Base-by-base conservation (phyloP, 805 yeast species). In the Yamadazyma sp. region DNA sequence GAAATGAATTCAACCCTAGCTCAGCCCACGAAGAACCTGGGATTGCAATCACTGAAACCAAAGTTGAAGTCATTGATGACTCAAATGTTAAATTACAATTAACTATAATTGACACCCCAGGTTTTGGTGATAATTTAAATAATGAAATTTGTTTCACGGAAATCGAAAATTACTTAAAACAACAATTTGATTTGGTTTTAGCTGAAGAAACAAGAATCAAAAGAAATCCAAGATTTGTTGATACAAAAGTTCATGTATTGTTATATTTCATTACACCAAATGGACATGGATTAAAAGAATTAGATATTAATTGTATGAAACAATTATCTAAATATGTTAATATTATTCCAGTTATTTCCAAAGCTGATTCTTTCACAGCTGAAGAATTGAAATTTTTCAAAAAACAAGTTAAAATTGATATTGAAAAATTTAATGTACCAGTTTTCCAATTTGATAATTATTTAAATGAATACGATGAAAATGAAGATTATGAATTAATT, bases 131-230 rank as follows among this genome's bases (percentile, higher is more conserved):
- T 49, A 80, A 76, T 52, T 68, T 84, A 46, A 79, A 85, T 59
- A 82, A 82, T 57, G 75, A 76, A 31, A 48, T 81, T 33, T 82
- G 91, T 52, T 78, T 75, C 50, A 66, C 62, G 9, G 93, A 84
- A 52, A 75, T 84, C 34, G 75, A 76, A 35, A 69, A 71, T 38
- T 85, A 74, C 53, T 60, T 85, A 50, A 83, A 81, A 54, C 87
- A 81, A 53, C 91, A 84, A 53, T 84, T 83, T 53, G 89, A 82
- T 54, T 65, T 73, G 38, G 87, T 85, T 0, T 70, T 88, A 30
- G 86, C 86, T 2, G 96, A 88, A 56, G 96, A 88, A 57, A 84
- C 93, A 1, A 72, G 91, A 44, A 86, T 88, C 44, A 75, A 75
- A 58, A 80, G 97, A 71, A 86, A 86, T 55, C 95, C 95, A 17